Percentiles rank a stretch among this genome's conserved stretches.
These are phyloP conservation scores for Falciphora oryzae DNA, from an alignment of 2,329 filamentous ascomycete genomes.

Conservation along the genomic window DNA sequence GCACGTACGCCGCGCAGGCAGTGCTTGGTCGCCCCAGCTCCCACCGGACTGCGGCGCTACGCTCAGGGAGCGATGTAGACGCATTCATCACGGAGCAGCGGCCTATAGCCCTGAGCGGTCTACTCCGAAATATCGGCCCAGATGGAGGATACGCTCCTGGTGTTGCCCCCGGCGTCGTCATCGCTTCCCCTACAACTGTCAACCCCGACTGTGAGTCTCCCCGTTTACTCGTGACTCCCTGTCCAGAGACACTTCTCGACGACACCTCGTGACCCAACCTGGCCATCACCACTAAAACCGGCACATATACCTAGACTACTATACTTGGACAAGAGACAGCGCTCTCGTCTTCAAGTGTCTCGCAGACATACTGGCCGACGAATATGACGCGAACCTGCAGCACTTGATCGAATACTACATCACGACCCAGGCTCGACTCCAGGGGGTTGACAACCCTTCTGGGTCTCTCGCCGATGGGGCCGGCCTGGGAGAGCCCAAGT, in stretches of 20 bases:
- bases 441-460: slow-evolving; percentile 64
- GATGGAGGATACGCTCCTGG: slow-evolving; percentile 43
- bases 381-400: slow-evolving; percentile 54
- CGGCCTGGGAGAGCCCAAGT: slow-evolving; percentile 69
- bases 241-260: not conserved
- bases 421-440: slow-evolving; percentile 58
- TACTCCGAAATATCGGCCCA: slow-evolving; percentile 56
- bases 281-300: not conserved
- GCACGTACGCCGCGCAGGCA: slow-evolving; percentile 44
- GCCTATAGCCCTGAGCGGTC: slow-evolving; percentile 42
- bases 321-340: slow-evolving; percentile 72
- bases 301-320: slow-evolving; percentile 51
- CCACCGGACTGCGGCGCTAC: slow-evolving; percentile 21
- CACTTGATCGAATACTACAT: slow-evolving; percentile 62
- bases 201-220: slow-evolving; percentile 49
- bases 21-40: slow-evolving; percentile 41
- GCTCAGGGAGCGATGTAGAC: slow-evolving; percentile 37
- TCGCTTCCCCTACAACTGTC: slow-evolving; percentile 49
- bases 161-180: slow-evolving; percentile 44
- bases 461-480: slow-evolving; percentile 47
- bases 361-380: slow-evolving; percentile 57
- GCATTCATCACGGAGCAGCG: slow-evolving; percentile 47
- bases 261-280: not conserved
- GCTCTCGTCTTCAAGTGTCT: slow-evolving; percentile 65
- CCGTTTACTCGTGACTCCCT: not conserved